Conservation (phyloP, 768 basidiomycete genomes). For the Suillus fuscotomentosus region DNA sequence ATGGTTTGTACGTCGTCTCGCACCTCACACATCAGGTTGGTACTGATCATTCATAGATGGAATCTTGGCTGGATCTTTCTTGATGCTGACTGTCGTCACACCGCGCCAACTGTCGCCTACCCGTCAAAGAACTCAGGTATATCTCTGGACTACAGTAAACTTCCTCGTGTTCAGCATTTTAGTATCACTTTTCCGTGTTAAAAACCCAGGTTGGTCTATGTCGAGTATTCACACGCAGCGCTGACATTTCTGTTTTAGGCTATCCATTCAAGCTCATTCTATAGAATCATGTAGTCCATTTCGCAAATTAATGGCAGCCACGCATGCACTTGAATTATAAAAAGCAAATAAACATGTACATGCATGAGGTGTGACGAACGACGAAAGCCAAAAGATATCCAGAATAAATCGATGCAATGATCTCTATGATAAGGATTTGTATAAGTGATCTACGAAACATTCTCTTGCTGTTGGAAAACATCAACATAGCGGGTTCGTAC, state of each 20-base stretch:
- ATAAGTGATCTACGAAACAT: conserved; percentile 16
- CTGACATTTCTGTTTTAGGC: conserved; percentile 36
- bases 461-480: conserved; percentile 67
- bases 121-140: conserved; percentile 83
- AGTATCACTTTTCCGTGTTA: conserved; percentile 83
- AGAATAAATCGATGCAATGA: conserved; percentile 1
- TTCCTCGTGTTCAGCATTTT: conserved; percentile 86
- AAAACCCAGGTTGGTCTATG: conserved; percentile 71
- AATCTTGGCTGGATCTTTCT: conserved; percentile 70
- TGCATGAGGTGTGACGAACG: conserved; percentile 13
- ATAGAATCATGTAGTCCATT: conserved; percentile 33
- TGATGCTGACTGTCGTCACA: conserved; percentile 78
- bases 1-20: conserved; percentile 68
- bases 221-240: neutral
- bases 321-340: conserved; percentile 14
- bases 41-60: conserved; percentile 60
- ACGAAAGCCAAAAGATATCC: conserved; percentile 9
- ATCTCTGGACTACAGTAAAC: conserved; percentile 83
- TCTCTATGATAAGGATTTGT: conserved; percentile 5
- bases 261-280: conserved; percentile 82
- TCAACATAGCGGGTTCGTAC: conserved; percentile 86
- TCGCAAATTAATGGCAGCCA: conserved; percentile 9
- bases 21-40: neutral
- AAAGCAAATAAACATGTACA: conserved; percentile 4
- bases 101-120: conserved; percentile 71